phyloP scores from a whole-genome alignment of 2,329 filamentous ascomycete genomes.

The Lecanosticta acicola region DNA sequence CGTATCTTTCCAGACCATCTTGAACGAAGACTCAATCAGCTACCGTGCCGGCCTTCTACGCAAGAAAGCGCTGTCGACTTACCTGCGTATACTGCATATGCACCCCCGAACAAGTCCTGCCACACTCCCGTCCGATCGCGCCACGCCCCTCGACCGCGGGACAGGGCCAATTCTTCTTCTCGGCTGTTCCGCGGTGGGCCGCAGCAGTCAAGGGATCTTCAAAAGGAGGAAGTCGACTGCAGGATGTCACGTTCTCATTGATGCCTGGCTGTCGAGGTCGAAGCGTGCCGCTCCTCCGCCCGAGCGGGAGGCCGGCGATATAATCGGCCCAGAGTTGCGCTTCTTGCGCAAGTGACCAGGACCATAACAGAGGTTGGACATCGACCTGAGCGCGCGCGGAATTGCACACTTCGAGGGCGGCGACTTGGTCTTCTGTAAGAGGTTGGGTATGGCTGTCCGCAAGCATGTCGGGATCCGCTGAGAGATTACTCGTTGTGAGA shows the following conservation, averaged over 20 bases:
- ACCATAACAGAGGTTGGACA: slow-evolving; percentile 4
- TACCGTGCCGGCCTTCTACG: not conserved
- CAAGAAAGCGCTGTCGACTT: not conserved
- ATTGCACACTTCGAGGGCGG: not conserved
- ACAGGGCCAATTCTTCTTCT: slow-evolving; percentile 1
- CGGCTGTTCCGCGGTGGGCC: not conserved
- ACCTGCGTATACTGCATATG: slow-evolving; percentile 2
- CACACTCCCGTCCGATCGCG: not conserved
- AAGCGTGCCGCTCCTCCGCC: not conserved
- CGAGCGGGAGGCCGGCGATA: not conserved
- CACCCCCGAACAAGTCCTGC: not conserved
- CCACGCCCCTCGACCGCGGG: not conserved
- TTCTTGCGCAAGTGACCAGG: not conserved
- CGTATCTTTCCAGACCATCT: slow-evolving; percentile 3
- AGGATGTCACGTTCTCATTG: not conserved
- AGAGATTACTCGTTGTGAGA: no score
- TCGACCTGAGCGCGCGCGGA: not conserved
- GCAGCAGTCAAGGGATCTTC: not conserved
- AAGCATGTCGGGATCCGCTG: no score
- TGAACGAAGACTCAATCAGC: not conserved
- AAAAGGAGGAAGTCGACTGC: not conserved
- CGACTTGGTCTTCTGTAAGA: not conserved
- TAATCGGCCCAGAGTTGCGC: slow-evolving; percentile 5
- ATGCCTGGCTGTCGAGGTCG: not conserved
- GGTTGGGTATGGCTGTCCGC: no score